Conservation (phyloP, 345 rosid species). For the Dipteronia dyeriana region DNA sequence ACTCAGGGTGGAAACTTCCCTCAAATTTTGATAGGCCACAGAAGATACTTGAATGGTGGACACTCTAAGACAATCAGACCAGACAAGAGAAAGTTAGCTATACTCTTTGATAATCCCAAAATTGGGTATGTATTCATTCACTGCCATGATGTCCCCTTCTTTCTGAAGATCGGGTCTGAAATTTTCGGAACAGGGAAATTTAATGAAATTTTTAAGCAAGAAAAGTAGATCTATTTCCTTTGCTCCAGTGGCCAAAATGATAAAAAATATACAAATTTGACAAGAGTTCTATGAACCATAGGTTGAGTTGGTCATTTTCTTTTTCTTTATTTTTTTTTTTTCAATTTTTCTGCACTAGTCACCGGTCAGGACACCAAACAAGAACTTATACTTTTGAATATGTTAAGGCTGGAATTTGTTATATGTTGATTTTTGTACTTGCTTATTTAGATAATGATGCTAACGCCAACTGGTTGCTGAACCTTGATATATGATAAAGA, state of each 20-base stretch:
- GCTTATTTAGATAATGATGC: neutral
- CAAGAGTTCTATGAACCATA: neutral
- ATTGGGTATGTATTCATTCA: slow-evolving; percentile 58
- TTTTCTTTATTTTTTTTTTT: too few species aligned
- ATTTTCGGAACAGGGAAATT: neutral
- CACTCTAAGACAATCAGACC: slow-evolving; percentile 96
- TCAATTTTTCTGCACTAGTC: neutral
- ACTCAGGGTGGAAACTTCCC: slow-evolving; percentile 99
- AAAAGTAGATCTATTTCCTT: neutral
- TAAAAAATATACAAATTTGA: neutral
- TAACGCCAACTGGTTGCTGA: neutral
- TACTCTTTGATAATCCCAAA: slow-evolving; percentile 88
- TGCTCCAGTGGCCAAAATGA: neutral
- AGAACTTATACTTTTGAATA: neutral
- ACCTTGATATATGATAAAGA: neutral
- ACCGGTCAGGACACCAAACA: neutral
- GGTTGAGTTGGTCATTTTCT: neutral
- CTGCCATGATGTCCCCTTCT: neutral
- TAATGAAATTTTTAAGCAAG: neutral
- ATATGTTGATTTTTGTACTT: neutral
- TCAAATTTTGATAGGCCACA: slow-evolving; percentile 95
- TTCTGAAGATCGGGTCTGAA: neutral
- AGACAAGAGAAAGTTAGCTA: slow-evolving; percentile 93
- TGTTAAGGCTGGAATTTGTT: neutral
- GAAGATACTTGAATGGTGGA: slow-evolving; percentile 88